Conservation (phyloP, 768 basidiomycete species). For the Termitomyces sp. region DNA sequence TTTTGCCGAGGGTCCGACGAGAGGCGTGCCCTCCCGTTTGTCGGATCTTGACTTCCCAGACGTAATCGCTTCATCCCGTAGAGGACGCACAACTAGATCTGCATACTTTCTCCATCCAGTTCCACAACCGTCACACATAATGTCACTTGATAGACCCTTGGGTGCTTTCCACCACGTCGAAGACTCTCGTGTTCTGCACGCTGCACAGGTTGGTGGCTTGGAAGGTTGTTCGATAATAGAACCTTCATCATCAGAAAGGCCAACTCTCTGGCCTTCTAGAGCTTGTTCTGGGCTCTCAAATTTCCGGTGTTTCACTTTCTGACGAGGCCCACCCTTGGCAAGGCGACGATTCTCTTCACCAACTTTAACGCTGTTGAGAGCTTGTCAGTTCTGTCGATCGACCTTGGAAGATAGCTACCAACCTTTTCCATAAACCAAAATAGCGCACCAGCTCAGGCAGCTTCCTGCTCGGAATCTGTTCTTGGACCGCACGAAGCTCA, state of each 20-base stretch:
- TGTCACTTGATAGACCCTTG: conserved; percentile 71
- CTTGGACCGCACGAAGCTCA: conserved; percentile 75
- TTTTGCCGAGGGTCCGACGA: conserved; percentile 44
- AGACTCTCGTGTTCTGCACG: conserved; percentile 81
- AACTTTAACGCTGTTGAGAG: conserved; percentile 52
- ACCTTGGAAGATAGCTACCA: background rate
- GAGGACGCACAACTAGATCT: conserved; percentile 73
- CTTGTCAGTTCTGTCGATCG: conserved; percentile 4
- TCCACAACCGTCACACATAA: conserved; percentile 86
- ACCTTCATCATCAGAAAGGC: conserved; percentile 69
- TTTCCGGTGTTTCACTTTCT: conserved; percentile 34
- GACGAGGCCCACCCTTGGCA: conserved; percentile 35
- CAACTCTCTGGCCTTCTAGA: conserved; percentile 45
- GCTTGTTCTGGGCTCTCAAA: conserved; percentile 40
- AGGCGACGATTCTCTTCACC: conserved; percentile 65
- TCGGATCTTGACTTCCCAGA: conserved; percentile 51
- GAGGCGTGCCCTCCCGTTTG: conserved; percentile 65
- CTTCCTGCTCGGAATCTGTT: conserved; percentile 68
- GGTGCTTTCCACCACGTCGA: conserved; percentile 91
- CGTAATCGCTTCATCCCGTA: conserved; percentile 63
- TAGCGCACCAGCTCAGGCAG: conserved; percentile 80
- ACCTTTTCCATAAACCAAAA: conserved; percentile 90
- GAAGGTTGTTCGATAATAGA: conserved; percentile 63
- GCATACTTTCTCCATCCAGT: conserved; percentile 93
- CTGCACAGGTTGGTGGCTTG: conserved; percentile 69